Evolutionary conservation across 2,329 filamentous ascomycete genomes (phyloP), one percentile per base, ranked within the genome.

Genomic region (Aspergillus fischeri): DNA sequence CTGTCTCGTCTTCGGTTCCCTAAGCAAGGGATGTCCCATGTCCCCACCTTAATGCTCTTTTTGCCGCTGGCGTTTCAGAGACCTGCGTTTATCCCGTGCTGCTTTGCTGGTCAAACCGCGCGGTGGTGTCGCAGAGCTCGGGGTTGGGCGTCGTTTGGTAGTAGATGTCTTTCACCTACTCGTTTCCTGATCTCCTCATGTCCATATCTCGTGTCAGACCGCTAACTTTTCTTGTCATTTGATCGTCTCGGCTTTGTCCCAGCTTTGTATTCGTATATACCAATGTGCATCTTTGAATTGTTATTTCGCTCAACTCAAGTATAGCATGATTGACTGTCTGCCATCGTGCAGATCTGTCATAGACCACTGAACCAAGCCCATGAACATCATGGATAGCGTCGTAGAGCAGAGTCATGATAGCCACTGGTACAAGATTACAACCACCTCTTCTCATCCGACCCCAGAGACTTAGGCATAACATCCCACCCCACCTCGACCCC

Each of bases 401-500:
- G 24, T 24, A 10, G 28, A 10, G 28, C 28, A 9, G 38, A n/a
- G 20, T 27, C 10, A 47, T 6, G 8, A 9, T 21, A 48, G 29
- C 28, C 28, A 28, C 28, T 28, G 21, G n/a, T 45, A 3, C 3
- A 42, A 4, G 20, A 41, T 49, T 47, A 58, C 10, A 60, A 38
- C 61, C 61, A 63, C 24, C 28, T 51, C 50, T 61, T 65, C 38
- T 74, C 62, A 58, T 82, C 80, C 32, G 74, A 77, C 0, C 81
- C 81, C 50, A 83, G 59, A 0, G 73, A 73, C 61, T 78, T 78
- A 2, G 81, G 80, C 80, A 83, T 82, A 4, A 72, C 58, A 45
- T 82, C 76, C 78, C 80, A 85, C 0, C 80, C 79, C 25, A 79
- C 66, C 4, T 73, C 60, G 6, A 77, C 64, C 0, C 78, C 80